These are phyloP conservation scores for Aspergillus sparsus DNA, from an alignment of 495 filamentous ascomycete genomes.

Conservation along the genomic window DNA sequence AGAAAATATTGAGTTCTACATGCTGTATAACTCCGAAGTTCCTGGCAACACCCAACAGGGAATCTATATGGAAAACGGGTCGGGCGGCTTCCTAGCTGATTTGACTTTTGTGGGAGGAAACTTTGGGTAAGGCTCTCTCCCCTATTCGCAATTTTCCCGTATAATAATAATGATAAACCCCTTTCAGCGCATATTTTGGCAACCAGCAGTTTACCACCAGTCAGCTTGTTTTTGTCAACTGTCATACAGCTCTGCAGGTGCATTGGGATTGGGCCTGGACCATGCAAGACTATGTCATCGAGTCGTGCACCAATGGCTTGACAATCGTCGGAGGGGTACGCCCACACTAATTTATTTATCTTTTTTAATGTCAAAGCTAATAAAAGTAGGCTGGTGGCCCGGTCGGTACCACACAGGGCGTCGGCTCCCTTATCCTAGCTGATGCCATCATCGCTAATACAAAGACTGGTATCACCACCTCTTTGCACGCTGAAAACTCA, in stretches of 20 bases:
- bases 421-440: constrained; percentile 67
- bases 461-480: constrained; percentile 63
- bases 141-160: too few species aligned
- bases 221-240: constrained; percentile 51
- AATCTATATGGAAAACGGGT: too few species aligned
- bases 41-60: constrained; percentile 34
- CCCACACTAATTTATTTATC: too few species aligned
- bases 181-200: constrained; percentile 52
- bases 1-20: constrained; percentile 54
- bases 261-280: constrained; percentile 61
- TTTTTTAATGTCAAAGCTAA: too few species aligned
- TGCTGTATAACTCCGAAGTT: constrained; percentile 43
- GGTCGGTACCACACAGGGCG: constrained; percentile 42
- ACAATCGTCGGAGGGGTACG: constrained; percentile 20
- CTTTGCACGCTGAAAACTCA: constrained; percentile 26
- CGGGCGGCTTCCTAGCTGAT: too few species aligned
- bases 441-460: constrained; percentile 66
- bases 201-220: constrained; percentile 57
- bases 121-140: too few species aligned
- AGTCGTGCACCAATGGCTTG: constrained; percentile 34
- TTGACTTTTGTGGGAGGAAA: too few species aligned
- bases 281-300: constrained; percentile 37
- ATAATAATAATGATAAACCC: too few species aligned
- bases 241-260: constrained; percentile 50
- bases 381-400: constrained; percentile 26